Base-by-base conservation (phyloP, 2,329 filamentous ascomycete genomes). In the Colletotrichum sp. region DNA sequence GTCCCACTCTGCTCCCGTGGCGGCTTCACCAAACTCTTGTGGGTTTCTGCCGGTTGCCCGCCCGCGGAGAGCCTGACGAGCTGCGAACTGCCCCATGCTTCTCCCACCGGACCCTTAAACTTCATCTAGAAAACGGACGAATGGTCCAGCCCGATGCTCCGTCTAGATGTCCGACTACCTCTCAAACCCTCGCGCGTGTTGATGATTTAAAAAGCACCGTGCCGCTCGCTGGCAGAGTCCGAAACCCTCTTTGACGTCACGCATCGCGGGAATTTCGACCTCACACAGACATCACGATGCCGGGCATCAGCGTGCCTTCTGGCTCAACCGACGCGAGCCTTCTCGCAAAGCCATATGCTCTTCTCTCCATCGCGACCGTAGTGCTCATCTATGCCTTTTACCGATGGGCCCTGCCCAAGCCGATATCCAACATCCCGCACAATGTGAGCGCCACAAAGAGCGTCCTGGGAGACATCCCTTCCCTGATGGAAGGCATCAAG, bases 401-500 rank as follows among this genome's bases (percentile, higher is more conserved):
- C 74, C 43, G 65, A 36, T 73, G 70, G 70, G 70, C 70, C 8
- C 79, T 88, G 0, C 88, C 87, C 1, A 85, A 83, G 64, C 87
- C 88, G 3, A 81, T 89, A 6, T 80, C 85, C 5, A 85, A 84
- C 7, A 89, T 90, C 58, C 87, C 88, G 4, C 86, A 88, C 82
- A 86, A 88, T 75, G 77, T 76, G 15, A 78, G 80, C 21, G 82
- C 87, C 1, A 80, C 82, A 4, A 77, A 74, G 1, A 81, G 79
- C 36, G 34, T 88, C 1, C 79, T 88, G 15, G 88, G 88, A 8
- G 87, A 90, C 75, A 76, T 86, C 2, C 85, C 85, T 2, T 85
- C 84, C 60, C 82, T 87, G 77, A 79, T 87, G 68, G 78, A 78
- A 12, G 83, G 84, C 75, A 80, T 84, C 15, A 80, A 79, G 38